phyloP scores from a whole-genome alignment of 208 protist species.

The Trypanosoma lewisi region DNA sequence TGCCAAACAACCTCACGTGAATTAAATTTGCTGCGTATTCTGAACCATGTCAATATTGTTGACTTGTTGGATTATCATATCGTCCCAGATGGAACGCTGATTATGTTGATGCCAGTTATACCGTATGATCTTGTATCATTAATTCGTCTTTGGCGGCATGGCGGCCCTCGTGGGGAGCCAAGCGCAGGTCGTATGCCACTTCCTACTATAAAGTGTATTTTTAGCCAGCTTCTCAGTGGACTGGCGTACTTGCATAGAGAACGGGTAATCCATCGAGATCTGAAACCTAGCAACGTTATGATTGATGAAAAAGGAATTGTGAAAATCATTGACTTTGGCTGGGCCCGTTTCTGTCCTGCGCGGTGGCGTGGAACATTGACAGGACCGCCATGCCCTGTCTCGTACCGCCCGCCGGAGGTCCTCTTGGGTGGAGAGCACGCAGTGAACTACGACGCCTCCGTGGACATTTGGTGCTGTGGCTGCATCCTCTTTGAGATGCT shows the following conservation, averaged over 20 bases:
- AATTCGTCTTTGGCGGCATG: slow-evolving; percentile 43
- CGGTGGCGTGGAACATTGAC: slow-evolving; percentile 47
- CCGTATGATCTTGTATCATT: slow-evolving; percentile 71
- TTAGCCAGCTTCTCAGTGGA: slow-evolving; percentile 72
- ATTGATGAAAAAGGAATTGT: slow-evolving; percentile 67
- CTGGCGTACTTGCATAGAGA: slow-evolving; percentile 79
- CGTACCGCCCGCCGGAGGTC: slow-evolving; percentile 80
- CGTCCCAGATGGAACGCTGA: slow-evolving; percentile 54
- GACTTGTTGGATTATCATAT: slow-evolving; percentile 69
- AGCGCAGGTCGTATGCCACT: slow-evolving; percentile 57
- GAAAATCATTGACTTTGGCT: slow-evolving; percentile 90
- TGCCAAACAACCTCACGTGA: slow-evolving; percentile 79
- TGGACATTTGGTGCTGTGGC: slow-evolving; percentile 95
- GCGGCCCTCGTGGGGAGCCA: slow-evolving; percentile 22
- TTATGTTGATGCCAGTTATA: slow-evolving; percentile 76
- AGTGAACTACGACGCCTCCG: slow-evolving; percentile 83
- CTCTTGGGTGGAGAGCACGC: slow-evolving; percentile 45
- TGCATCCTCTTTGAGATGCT: slow-evolving; percentile 99
- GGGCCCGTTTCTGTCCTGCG: slow-evolving; percentile 47
- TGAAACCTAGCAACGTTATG: slow-evolving; percentile 91
- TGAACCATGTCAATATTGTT: slow-evolving; percentile 74
- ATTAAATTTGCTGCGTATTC: slow-evolving; percentile 62
- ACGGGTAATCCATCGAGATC: slow-evolving; percentile 80
- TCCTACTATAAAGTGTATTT: slow-evolving; percentile 76
- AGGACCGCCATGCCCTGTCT: slow-evolving; percentile 63